A percentile compares a stretch with the other conserved stretches of the same genome.
Conservation (phyloP, 2,329 filamentous ascomycete genomes). For the Thelonectria olida region DNA sequence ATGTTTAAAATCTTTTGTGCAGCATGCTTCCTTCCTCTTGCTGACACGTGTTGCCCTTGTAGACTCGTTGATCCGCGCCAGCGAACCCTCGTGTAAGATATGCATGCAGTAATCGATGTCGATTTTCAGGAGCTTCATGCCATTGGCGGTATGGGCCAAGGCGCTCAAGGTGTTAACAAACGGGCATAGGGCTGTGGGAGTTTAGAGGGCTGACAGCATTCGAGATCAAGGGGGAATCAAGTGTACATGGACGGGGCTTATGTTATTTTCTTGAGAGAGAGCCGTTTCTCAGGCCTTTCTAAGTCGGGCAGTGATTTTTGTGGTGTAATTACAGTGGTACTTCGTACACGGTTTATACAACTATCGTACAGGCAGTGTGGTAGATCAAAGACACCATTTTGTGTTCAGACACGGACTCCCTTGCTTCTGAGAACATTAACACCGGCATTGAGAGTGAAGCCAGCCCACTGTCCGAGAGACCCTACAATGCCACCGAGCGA, state of each 20-base stretch:
- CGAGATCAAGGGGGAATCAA: conserved; percentile 3
- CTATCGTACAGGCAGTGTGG: conserved; percentile 34
- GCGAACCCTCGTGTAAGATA: conserved; percentile 51
- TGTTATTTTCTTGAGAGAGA: conserved; percentile 8
- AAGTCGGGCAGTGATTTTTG: conserved; percentile 8
- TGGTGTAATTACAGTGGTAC: conserved; percentile 24
- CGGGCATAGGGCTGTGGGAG: conserved; percentile 17
- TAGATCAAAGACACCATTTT: background rate
- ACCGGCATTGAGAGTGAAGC: conserved; percentile 79
- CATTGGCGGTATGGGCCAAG: conserved; percentile 11
- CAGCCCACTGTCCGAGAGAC: conserved; percentile 78
- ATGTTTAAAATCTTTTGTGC: conserved; percentile 34
- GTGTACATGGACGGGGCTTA: conserved; percentile 23
- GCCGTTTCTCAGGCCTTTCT: conserved; percentile 20
- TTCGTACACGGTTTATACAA: conserved; percentile 38
- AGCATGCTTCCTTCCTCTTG: background rate
- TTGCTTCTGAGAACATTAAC: conserved; percentile 89
- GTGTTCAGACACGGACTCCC: conserved; percentile 75
- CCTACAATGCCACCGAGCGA: conserved; percentile 69
- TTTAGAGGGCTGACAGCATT: conserved; percentile 26
- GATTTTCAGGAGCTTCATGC: conserved; percentile 21
- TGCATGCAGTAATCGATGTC: background rate
- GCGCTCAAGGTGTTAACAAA: conserved; percentile 22
- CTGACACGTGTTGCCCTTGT: background rate
- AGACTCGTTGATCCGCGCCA: conserved; percentile 70